These are phyloP conservation scores for Cajanus cajan DNA, from an alignment of 306 rosid species.

Conservation along the genomic window DNA sequence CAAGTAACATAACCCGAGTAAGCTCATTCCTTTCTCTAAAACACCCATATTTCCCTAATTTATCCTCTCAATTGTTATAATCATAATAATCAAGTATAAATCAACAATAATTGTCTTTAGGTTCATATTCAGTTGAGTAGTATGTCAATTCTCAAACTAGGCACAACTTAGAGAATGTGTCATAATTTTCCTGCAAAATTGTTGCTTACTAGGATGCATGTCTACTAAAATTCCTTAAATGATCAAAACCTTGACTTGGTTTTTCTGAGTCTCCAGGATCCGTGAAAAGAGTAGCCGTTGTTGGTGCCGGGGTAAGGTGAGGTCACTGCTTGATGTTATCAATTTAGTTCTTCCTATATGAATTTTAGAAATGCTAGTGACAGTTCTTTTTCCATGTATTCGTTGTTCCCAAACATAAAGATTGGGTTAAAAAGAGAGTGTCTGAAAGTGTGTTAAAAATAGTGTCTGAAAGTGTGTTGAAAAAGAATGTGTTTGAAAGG, in stretches of 20 bases:
- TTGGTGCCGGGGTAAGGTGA: constrained; percentile 96
- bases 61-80: neutral
- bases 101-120: neutral
- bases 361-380: neutral
- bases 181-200: neutral
- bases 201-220: neutral
- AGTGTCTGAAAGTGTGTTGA: neutral
- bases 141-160: neutral
- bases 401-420: neutral
- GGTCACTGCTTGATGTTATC: constrained; percentile 16
- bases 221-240: neutral
- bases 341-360: neutral
- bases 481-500: no score
- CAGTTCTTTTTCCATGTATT: neutral
- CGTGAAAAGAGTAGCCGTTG: constrained; percentile 75
- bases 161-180: constrained; percentile 16
- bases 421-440: neutral
- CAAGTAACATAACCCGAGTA: constrained; percentile 36
- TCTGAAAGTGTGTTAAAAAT: neutral
- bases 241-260: neutral
- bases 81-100: neutral
- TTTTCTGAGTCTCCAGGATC: constrained; percentile 49
- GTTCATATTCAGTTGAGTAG: constrained; percentile 9
- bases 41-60: neutral
- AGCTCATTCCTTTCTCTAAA: constrained; percentile 8